These are phyloP conservation scores for Reticulascus tulasneorum DNA, from an alignment of 2,329 filamentous ascomycete genomes.

Conservation along the genomic window DNA sequence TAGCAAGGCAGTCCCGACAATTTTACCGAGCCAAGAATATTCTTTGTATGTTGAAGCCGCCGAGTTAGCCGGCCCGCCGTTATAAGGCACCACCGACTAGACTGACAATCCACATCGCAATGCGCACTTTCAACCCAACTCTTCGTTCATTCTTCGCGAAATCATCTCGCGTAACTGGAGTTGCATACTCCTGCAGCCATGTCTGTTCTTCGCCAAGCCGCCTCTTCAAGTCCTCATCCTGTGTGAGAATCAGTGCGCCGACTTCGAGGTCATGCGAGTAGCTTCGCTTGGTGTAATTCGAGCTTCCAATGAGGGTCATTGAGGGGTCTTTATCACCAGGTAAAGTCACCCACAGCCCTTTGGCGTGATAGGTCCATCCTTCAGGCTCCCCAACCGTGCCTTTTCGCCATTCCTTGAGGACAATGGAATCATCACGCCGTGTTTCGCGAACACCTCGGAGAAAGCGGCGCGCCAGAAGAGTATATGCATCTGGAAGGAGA, in stretches of 20 bases:
- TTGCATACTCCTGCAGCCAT: constrained; percentile 74
- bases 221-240: constrained; percentile 65
- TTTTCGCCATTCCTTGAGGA: constrained; percentile 81
- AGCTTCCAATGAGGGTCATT: constrained; percentile 82
- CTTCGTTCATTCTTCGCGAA: constrained; percentile 77
- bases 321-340: constrained; percentile 63
- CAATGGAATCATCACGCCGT: constrained; percentile 53
- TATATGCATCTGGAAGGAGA: constrained; percentile 88
- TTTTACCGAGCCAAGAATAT: no score
- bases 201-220: constrained; percentile 75
- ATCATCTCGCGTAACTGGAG: constrained; percentile 67
- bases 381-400: constrained; percentile 76
- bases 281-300: constrained; percentile 92
- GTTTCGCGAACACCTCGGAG: constrained; percentile 53
- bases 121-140: constrained; percentile 76
- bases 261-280: constrained; percentile 91
- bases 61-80: no score
- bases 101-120: constrained; percentile 92
- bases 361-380: constrained; percentile 98
- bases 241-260: constrained; percentile 80
- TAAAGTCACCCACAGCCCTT: constrained; percentile 86
- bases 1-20: no score
- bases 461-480: constrained; percentile 79
- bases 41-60: no score
- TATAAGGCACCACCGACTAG: constrained; percentile 83